Base-by-base conservation (phyloP, 805 yeast species). In the Vanderwaltozyma yarrowii region DNA sequence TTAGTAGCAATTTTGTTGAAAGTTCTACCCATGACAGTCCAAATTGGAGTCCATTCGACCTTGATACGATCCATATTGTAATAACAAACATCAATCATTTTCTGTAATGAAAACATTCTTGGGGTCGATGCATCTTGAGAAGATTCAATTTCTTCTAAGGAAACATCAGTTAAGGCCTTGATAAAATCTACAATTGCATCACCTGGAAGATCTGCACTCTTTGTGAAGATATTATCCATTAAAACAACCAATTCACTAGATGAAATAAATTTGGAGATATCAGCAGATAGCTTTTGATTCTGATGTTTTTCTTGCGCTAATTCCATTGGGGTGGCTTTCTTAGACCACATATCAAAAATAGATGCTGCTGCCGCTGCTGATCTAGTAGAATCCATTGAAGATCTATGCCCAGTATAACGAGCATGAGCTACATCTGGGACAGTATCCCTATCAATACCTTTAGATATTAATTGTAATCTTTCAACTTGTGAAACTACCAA, bases 11-110 rank as follows among this genome's bases (percentile, higher is more conserved):
- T 88, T 34, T 69, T 73, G 46, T 85, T 84, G 64, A 92, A 92
- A 31, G 84, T 83, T 41, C 74, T 83, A 13, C 95, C 95, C 83
- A 92, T 83, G 9, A 84, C 81, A 13, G 82, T 74, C 99, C 99
- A 92, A 42, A 92, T 69, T 38, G 85, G 89, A 5, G 95, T 76
- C 96, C 98, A 92, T 62, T 94, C 96, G 44, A 92, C 78, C 59
- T 95, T 76, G 50, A 92, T 88, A 66, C 98, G 82, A 36, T 78
- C 78, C 96, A 92, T 92, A 58, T 94, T 94, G 66, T 94, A 92
- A 61, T 92, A 89, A 62, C 96, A 89, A 31, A 92, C 94, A 61
- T 94, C 98, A 37, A 92, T 95, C 70, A 92, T 83, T 56, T 92
- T 92, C 55, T 87, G 97, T 45, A 92, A 65, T 0, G 97, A 84